Conservation (phyloP, 2,329 filamentous ascomycete species). For the Cladophialophora exuberans region DNA sequence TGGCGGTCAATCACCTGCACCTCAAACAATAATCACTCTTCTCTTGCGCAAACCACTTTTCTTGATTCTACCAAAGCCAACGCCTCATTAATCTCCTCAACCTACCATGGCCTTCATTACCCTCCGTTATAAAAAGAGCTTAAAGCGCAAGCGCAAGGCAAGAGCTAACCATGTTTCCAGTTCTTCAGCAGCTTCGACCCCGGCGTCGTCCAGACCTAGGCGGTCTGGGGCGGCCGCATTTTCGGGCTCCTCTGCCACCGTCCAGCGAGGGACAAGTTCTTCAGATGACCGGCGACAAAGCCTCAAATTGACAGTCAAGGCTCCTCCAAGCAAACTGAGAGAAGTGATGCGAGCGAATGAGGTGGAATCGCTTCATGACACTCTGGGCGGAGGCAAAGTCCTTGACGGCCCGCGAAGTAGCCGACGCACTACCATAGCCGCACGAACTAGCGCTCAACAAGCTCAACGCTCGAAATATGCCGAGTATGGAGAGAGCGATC, state of each 20-base stretch:
- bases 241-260: constrained; percentile 19
- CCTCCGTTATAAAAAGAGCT: constrained; percentile 15
- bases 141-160: constrained; percentile 3
- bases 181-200: constrained; percentile 25
- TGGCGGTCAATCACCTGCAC: no score
- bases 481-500: constrained; percentile 45
- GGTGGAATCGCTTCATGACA: constrained; percentile 41
- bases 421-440: constrained; percentile 35
- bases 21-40: no score
- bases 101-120: constrained; percentile 26
- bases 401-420: constrained; percentile 50
- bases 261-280: constrained; percentile 23
- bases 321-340: constrained; percentile 53
- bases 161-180: constrained; percentile 26
- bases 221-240: constrained; percentile 38
- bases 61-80: background rate
- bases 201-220: constrained; percentile 40
- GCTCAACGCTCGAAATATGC: constrained; percentile 46
- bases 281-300: constrained; percentile 43
- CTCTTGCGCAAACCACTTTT: background rate
- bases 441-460: constrained; percentile 39
- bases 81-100: background rate
- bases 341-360: constrained; percentile 45
- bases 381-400: constrained; percentile 51
- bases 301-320: constrained; percentile 53